Evolutionary conservation across 768 basidiomycete species (phyloP).

Genomic region (Rhodosporidiobolus odoratus): DNA sequence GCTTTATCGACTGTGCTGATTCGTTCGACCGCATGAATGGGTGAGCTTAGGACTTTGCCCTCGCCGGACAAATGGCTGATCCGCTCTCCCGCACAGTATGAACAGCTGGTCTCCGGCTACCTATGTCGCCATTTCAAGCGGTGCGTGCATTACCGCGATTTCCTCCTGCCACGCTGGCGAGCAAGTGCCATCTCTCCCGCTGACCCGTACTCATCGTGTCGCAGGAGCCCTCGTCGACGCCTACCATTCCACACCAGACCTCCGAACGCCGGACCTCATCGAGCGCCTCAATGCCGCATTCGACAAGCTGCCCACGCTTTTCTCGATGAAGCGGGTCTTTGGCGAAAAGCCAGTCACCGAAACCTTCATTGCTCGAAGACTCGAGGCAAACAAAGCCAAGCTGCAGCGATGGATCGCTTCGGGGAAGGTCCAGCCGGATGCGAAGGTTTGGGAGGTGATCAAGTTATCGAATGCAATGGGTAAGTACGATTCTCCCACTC

Average conservation of each 20-base stretch:
- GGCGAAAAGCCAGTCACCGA: conserved; percentile 34
- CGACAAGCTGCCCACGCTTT: conserved; percentile 19
- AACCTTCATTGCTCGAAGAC: conserved; percentile 18
- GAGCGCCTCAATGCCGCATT: conserved; percentile 4
- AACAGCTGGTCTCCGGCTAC: conserved; percentile 29
- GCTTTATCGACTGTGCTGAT: conserved; percentile 20
- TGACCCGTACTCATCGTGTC: conserved; percentile 2
- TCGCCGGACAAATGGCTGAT: not conserved
- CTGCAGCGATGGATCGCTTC: conserved; percentile 13
- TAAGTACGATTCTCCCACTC: not conserved
- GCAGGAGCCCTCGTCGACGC: conserved; percentile 32
- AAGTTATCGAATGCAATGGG: conserved; percentile 24
- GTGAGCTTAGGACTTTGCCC: not conserved
- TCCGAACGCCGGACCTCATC: conserved; percentile 11
- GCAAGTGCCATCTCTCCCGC: too few relatives aligned
- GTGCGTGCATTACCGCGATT: too few relatives aligned
- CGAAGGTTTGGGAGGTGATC: conserved; percentile 22
- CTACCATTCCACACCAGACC: not conserved
- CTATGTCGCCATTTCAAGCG: not conserved
- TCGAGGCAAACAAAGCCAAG: conserved; percentile 23
- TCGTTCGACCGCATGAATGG: conserved; percentile 26
- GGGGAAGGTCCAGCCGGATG: not conserved
- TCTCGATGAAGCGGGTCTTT: conserved; percentile 19
- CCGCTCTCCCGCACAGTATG: not conserved
- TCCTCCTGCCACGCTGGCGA: too few relatives aligned